Percentiles rank a stretch among this genome's conserved stretches.
phyloP scores from a whole-genome alignment of 1,284 basidiomycete genomes.

The Kalmanozyma brasiliensis region DNA sequence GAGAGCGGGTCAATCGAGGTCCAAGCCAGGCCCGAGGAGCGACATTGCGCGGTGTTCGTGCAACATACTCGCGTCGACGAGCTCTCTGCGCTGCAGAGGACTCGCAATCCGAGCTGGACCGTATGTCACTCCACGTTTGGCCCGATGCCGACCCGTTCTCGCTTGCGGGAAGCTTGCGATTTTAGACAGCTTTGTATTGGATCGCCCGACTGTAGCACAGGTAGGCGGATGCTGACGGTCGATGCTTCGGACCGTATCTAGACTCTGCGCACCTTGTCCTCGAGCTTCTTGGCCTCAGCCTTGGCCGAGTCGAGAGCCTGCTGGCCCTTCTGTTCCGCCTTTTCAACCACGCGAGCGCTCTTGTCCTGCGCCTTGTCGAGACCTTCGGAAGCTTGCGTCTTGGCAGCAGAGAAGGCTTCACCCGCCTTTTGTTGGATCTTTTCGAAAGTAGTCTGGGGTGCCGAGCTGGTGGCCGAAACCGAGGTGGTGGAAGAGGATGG shows the following conservation, averaged over 20 bases:
- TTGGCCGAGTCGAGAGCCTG: conserved; percentile 57
- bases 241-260: conserved; percentile 14
- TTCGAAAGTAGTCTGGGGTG: conserved; percentile 56
- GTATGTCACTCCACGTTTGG: too few species aligned
- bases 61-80: too few species aligned
- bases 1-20: too few species aligned
- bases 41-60: too few species aligned
- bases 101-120: too few species aligned
- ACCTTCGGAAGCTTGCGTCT: conserved; percentile 42
- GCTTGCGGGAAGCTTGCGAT: too few species aligned
- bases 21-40: too few species aligned
- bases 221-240: too few species aligned
- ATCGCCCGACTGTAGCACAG: too few species aligned
- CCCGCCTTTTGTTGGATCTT: conserved; percentile 62
- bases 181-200: too few species aligned
- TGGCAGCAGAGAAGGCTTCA: conserved; percentile 58
- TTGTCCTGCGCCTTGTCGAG: conserved; percentile 52
- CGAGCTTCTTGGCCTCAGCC: conserved; percentile 48
- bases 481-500: conserved; percentile 67
- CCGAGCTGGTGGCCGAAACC: conserved; percentile 40
- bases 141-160: too few species aligned
- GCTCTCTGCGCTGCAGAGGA: too few species aligned
- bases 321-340: conserved; percentile 47
- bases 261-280: conserved; percentile 64
- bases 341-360: conserved; percentile 27